Percentiles rank a stretch among this genome's conserved stretches.
phyloP scores from a whole-genome alignment of 805 yeast species.

The Saccharomyces mikatae region DNA sequence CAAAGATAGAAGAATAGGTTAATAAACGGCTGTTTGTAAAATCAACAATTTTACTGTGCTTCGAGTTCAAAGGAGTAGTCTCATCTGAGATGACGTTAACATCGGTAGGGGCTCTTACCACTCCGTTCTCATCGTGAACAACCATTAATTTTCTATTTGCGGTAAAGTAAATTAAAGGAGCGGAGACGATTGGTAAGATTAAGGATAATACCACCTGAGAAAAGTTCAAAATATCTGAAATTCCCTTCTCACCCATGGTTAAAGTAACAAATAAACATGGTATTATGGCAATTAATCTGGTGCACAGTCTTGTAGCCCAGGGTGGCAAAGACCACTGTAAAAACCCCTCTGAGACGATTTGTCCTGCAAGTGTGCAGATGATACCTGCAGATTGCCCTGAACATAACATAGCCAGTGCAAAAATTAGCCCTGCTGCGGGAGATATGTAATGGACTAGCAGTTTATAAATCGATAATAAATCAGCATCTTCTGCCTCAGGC shows the following conservation, averaged over 20 bases:
- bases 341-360: constrained; percentile 88
- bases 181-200: constrained; percentile 78
- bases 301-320: constrained; percentile 67
- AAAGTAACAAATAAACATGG: constrained; percentile 76
- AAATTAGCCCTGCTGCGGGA: constrained; percentile 78
- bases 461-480: constrained; percentile 70
- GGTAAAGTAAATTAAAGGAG: constrained; percentile 80
- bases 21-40: constrained; percentile 60
- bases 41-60: constrained; percentile 37
- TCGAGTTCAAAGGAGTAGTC: constrained; percentile 20
- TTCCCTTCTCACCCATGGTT: constrained; percentile 72
- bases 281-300: constrained; percentile 73
- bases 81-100: constrained; percentile 14
- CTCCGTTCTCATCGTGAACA: constrained; percentile 37
- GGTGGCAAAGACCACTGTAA: constrained; percentile 74
- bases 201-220: constrained; percentile 78
- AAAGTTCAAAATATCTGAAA: constrained; percentile 63
- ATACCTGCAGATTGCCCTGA: constrained; percentile 95
- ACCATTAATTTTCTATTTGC: constrained; percentile 60
- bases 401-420: constrained; percentile 80
- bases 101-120: constrained; percentile 5
- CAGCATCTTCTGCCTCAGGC: constrained; percentile 68
- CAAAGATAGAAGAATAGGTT: constrained; percentile 44
- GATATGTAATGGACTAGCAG: constrained; percentile 63
- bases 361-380: constrained; percentile 89